Base-by-base conservation (phyloP, 2,329 filamentous ascomycete species). In the Paraconiothyrium brasiliense region DNA sequence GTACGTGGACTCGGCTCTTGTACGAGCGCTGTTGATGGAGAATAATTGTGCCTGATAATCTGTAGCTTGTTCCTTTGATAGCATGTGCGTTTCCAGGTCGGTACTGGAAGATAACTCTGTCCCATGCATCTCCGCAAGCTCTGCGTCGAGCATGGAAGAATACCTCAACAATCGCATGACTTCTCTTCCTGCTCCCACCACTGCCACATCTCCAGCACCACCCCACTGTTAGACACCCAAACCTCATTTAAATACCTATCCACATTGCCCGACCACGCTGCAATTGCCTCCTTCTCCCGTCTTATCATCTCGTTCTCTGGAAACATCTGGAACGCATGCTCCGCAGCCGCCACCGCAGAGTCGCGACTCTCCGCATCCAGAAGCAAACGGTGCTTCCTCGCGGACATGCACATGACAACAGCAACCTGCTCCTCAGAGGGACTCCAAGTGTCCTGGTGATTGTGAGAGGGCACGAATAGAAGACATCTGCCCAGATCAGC, bases 211-310 rank as follows among this genome's bases (percentile, higher is more conserved):
- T 22, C 4, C 20, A 54, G 14, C 35, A 16, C 8, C n/a, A 7
- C 16, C 11, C 49, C 34, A 52, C 20, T 27, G 3, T 13, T 11
- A 34, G n/a, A 37, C n/a, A 39, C 35, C 27, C 16, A 27, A 6
- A 52, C 34, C 49, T 22, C 22, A 16, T 41, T n/a, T 8, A 39
- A 9, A 39, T 52, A 52, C 49, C 34, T 11, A 41, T 52, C 49
- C 20, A 52, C 49, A 24, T 30, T 20, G 22, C 14, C 14, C 35
- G 50, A 41, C 50, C 50, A 54, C 35, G n/a, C 16, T 20, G 13
- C 22, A 10, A 54, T 16, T 24, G 35, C 50, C 22, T n/a, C 35
- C 13, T 22, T 27, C 50, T 54, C 50, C 14, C 5, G 8, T n/a
- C 4, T n/a, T 2, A 51, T 4, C 48, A 37, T 37, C 34, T 35